Evolutionary conservation across 2,329 filamentous ascomycete genomes (phyloP).

Genomic region (Colletotrichum karsti): DNA sequence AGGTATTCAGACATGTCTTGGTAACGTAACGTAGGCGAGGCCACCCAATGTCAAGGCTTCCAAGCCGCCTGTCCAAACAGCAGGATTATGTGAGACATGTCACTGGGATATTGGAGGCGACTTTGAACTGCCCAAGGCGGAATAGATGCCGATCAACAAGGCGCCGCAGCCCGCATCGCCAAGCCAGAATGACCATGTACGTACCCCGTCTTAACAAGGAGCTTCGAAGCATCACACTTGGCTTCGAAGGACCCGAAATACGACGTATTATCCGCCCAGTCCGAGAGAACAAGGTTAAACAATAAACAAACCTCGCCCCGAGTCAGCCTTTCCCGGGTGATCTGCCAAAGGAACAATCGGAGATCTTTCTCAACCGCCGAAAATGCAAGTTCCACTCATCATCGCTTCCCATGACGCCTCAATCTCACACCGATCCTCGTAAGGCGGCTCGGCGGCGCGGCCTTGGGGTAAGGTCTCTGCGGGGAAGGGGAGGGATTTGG

Average conservation of each 20-base stretch:
- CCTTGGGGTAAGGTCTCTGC: not conserved
- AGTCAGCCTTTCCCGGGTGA: not conserved
- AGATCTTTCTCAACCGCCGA: not conserved
- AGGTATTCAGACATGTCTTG: not conserved
- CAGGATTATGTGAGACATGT: not conserved
- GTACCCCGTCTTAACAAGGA: not conserved
- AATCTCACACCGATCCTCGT: conserved; percentile 9
- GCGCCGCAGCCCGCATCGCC: conserved; percentile 1
- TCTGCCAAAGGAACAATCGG: not conserved
- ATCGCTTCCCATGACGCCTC: not conserved
- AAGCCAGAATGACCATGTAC: not conserved
- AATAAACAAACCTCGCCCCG: not conserved
- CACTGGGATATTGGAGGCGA: not conserved
- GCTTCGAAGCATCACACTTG: not conserved
- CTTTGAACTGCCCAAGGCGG: not conserved
- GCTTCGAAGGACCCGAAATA: not conserved
- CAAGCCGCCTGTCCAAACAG: not conserved
- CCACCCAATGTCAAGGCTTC: not conserved
- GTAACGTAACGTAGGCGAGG: not conserved
- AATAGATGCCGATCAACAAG: conserved; percentile 19
- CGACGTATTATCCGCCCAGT: not conserved
- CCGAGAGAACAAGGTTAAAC: not conserved
- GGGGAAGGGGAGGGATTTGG: not conserved
- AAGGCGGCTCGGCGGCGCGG: not conserved
- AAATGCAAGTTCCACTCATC: not conserved